Evolutionary conservation across 2,329 filamentous ascomycete species (phyloP).

Genomic region (Pyricularia sp.): DNA sequence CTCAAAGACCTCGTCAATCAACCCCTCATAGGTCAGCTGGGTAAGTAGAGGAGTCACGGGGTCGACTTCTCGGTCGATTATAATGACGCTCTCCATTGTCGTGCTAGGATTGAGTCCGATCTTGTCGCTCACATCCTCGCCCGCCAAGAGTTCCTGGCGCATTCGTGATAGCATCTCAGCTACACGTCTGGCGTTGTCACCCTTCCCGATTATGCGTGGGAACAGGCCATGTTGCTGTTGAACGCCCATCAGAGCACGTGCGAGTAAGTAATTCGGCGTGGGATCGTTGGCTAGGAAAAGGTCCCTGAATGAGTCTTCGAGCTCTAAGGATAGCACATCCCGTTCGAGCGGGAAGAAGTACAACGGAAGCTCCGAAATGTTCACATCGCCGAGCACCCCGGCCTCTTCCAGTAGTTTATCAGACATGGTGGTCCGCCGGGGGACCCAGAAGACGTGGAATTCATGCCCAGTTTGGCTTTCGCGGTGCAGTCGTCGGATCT

Average conservation of each 20-base stretch:
- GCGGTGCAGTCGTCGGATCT: conserved; percentile 79
- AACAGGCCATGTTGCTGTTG: conserved; percentile 89
- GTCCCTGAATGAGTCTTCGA: conserved; percentile 76
- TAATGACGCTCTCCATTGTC: conserved; percentile 77
- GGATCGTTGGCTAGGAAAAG: conserved; percentile 84
- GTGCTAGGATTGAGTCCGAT: conserved; percentile 72
- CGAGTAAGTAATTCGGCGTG: conserved; percentile 76
- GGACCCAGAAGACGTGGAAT: conserved; percentile 93
- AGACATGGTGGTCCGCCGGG: conserved; percentile 79
- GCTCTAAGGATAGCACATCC: conserved; percentile 80
- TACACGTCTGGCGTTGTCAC: conserved; percentile 81
- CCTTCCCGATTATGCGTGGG: conserved; percentile 87
- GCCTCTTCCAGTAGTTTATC: conserved; percentile 87
- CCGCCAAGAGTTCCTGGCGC: conserved; percentile 76
- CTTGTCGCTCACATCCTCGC: conserved; percentile 56
- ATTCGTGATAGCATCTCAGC: conserved; percentile 80
- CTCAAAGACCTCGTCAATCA: conserved; percentile 86
- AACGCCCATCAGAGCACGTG: conserved; percentile 85
- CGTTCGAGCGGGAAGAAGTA: conserved; percentile 86
- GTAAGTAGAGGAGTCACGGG: conserved; percentile 85
- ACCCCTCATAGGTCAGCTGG: conserved; percentile 89
- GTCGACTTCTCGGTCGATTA: conserved; percentile 91
- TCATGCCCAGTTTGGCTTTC: conserved; percentile 87
- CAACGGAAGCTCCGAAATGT: conserved; percentile 72
- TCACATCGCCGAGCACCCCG: conserved; percentile 85